Evolutionary conservation across 805 yeast genomes (phyloP), one percentile per base, ranked within the genome.

Genomic region (Diddensiella transvaalensis): DNA sequence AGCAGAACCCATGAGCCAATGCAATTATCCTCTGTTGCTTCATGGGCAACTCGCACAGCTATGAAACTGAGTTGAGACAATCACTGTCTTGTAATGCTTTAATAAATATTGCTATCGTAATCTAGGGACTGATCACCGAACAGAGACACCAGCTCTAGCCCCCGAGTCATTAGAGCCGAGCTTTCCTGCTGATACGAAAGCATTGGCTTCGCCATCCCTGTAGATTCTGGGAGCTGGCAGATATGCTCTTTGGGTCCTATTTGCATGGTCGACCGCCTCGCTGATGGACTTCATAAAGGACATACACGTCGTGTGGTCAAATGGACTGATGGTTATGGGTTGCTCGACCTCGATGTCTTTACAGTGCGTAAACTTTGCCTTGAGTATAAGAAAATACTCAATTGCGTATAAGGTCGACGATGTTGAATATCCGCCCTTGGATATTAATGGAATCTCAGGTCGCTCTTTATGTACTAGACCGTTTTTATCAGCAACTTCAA

Each of bases 301-400:
- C 48, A 55, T 48, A 47, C 73, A 64, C 17, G 65, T 56, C 3
- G 60, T 58, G 33, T 62, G 66, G 49, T 63, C 70, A 48, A 70
- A 70, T 33, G 70, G 69, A 3, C 69, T 58, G 13, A 70, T 56
- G 0, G 65, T 60, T 26, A 70, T 56, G 3, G 63, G 59, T 42
- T 61, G 65, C 46, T 57, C 61, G 10, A 62, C 48, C 49, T 65
- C 71, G 23, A 69, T 62, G 42, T 70, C 74, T 42, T 64, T 64
- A 24, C 70, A 67, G 32, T 67, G 66, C 23, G 61, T 54, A 46
- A 70, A 59, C 32, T 67, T 59, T 5, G 68, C 71, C 49, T 63
- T 61, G 42, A 70, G 43, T 3, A 61, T 53, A 8, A 70, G 54
- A 40, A 48, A 32, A 48, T 67, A 69, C 35, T 62, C 61, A 3